Base-by-base conservation (phyloP, 768 basidiomycete genomes). In the Calocybe indica region DNA sequence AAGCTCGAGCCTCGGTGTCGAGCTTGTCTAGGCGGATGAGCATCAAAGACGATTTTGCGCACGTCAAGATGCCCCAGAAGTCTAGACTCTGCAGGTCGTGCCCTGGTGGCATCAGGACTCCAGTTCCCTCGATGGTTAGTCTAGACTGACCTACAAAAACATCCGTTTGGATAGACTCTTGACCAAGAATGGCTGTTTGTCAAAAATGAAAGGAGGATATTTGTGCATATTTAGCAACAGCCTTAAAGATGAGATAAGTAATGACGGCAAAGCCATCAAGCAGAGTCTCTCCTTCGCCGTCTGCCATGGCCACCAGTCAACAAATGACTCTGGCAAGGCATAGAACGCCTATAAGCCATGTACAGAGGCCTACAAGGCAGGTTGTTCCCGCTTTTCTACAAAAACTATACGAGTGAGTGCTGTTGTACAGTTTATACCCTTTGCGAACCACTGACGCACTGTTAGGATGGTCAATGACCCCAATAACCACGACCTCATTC, bases 381-480 rank as follows among this genome's bases (percentile, higher is more conserved):
- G 64, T 67, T 12, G 67, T 74, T 1, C 92, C 93, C 3, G 87
- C 88, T 0, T 96, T 96, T 61, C 74, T 96, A 10, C 90, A 93
- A 66, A 97, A 97, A 66, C 76, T 97, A 32, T 94, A 85, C 67
- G 87, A 86, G 92, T 94, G 47, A 54, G 85, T 34, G 49, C 46
- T 49, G 52, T 44, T 38, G 15, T 46, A 28, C 50, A 52, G 48
- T 50, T 49, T 32, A 37, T 45, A 40, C 41, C 44, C 31, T 39
- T 40, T 48, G 32, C 37, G 11, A 22, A 48, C 30, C 37, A 35
- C 37, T 32, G 44, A 53, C 32, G 47, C 15, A 33, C 35, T 9
- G 41, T 28, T 49, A 96, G 93, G 64, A 94, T 98, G 83, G 90
- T 97, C 22, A 91, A 88, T 55, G 92, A 97, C 64, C 74, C 82